Conservation (phyloP, 202 grass and related monocot species). For the Panicum virgatum region DNA sequence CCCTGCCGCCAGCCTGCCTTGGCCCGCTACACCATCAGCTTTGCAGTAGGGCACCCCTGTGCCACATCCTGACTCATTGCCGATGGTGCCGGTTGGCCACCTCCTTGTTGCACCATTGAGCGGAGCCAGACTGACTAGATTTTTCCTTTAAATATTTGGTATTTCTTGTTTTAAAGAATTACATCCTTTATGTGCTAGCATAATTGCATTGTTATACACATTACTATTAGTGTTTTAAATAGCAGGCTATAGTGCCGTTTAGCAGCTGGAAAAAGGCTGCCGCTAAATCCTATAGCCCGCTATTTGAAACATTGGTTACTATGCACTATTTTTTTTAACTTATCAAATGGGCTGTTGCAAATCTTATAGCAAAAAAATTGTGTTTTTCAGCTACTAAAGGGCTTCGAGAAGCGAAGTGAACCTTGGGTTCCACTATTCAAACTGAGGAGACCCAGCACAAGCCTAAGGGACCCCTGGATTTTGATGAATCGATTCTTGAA, state of each 20-base stretch:
- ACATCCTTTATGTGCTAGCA: not conserved
- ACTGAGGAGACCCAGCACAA: constrained; percentile 6
- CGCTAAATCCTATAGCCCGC: too few species aligned
- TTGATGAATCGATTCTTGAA: constrained; percentile 42
- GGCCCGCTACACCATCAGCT: not conserved
- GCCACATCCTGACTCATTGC: not conserved
- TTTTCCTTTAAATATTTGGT: not conserved
- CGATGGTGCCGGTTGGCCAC: not conserved
- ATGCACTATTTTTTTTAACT: not conserved
- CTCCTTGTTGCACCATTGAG: not conserved
- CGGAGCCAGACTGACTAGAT: not conserved
- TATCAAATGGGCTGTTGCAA: not conserved
- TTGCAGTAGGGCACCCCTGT: not conserved
- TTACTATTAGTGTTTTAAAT: not conserved
- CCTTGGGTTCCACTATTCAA: constrained; percentile 48
- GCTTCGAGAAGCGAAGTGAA: not conserved
- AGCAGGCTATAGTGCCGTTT: too few species aligned
- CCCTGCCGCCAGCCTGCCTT: not conserved
- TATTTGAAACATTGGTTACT: not conserved
- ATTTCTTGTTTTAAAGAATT: not conserved
- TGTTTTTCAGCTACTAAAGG: constrained; percentile 11
- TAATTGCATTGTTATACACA: not conserved
- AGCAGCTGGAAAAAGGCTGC: too few species aligned
- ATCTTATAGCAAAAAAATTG: not conserved
- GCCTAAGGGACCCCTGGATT: not conserved